A percentile compares a stretch with the other conserved stretches of the same genome.
phyloP scores from a whole-genome alignment of 1,139 yeast genomes.

The Insectozyma bohioensis region DNA sequence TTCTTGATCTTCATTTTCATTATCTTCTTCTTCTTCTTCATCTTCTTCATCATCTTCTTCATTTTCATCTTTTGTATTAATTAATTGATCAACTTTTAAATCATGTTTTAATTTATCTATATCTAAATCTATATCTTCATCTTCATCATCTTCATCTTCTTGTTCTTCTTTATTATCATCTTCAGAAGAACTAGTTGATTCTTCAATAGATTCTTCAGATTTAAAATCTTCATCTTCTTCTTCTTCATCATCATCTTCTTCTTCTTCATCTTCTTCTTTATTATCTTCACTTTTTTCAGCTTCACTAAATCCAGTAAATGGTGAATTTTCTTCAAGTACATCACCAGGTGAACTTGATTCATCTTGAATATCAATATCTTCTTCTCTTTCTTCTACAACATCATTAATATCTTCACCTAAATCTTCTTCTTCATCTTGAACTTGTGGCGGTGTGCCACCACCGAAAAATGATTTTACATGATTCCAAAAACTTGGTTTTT shows the following conservation, averaged over 20 bases:
- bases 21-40: conserved; percentile 27
- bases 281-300: conserved; percentile 25
- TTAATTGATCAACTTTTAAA: conserved; percentile 31
- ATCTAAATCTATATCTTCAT: conserved; percentile 26
- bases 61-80: conserved; percentile 18
- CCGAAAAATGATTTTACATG: conserved; percentile 4
- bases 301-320: conserved; percentile 19
- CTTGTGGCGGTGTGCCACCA: neutral
- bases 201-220: conserved; percentile 4
- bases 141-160: conserved; percentile 18
- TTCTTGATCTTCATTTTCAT: conserved; percentile 16
- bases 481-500: conserved; percentile 4
- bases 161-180: conserved; percentile 8
- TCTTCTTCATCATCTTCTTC: conserved; percentile 18
- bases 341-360: conserved; percentile 14
- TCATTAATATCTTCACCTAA: conserved; percentile 2
- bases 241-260: conserved; percentile 11
- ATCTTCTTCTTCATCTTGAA: conserved; percentile 6
- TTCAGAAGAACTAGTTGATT: neutral
- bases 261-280: conserved; percentile 21
- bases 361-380: conserved; percentile 12
- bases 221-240: conserved; percentile 17
- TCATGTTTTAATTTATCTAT: conserved; percentile 33
- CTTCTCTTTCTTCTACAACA: conserved; percentile 9
- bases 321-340: conserved; percentile 17